These are phyloP conservation scores for Cantharellus cinnabarinus DNA, from an alignment of 768 basidiomycete species.

Conservation along the genomic window DNA sequence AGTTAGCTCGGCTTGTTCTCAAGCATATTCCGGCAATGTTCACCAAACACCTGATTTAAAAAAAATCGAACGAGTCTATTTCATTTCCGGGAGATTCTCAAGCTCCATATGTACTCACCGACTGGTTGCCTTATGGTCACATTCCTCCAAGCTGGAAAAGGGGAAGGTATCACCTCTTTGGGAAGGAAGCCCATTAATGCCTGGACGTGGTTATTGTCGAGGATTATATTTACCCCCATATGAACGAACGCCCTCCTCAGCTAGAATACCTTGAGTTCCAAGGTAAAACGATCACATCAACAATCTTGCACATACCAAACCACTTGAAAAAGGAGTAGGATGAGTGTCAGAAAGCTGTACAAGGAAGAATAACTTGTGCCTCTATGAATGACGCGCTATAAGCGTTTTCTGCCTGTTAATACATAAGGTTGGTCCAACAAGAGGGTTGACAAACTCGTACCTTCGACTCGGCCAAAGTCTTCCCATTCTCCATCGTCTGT, in stretches of 20 bases:
- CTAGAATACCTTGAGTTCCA: slow-evolving; percentile 20
- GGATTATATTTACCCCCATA: slow-evolving; percentile 47
- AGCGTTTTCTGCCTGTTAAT: slow-evolving; percentile 45
- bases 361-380: slow-evolving; percentile 23
- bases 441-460: slow-evolving; percentile 17
- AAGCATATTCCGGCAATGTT: background rate
- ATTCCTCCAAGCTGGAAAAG: slow-evolving; percentile 50
- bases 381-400: slow-evolving; percentile 79
- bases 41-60: slow-evolving; percentile 5
- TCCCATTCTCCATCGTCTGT: slow-evolving; percentile 85
- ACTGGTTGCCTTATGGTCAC: slow-evolving; percentile 86
- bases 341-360: slow-evolving; percentile 9
- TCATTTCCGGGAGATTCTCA: background rate
- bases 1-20: background rate
- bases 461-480: slow-evolving; percentile 67
- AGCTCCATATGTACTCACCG: slow-evolving; percentile 25
- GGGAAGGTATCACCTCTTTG: slow-evolving; percentile 64
- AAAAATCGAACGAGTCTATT: background rate
- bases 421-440: background rate
- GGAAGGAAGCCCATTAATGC: background rate
- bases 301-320: slow-evolving; percentile 38
- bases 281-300: slow-evolving; percentile 7
- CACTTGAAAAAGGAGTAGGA: slow-evolving; percentile 27
- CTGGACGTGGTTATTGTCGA: background rate
- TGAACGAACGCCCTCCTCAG: slow-evolving; percentile 78